These are phyloP conservation scores for Purpureocillium takamizusanense DNA, from an alignment of 2,329 filamentous ascomycete species.

Conservation along the genomic window DNA sequence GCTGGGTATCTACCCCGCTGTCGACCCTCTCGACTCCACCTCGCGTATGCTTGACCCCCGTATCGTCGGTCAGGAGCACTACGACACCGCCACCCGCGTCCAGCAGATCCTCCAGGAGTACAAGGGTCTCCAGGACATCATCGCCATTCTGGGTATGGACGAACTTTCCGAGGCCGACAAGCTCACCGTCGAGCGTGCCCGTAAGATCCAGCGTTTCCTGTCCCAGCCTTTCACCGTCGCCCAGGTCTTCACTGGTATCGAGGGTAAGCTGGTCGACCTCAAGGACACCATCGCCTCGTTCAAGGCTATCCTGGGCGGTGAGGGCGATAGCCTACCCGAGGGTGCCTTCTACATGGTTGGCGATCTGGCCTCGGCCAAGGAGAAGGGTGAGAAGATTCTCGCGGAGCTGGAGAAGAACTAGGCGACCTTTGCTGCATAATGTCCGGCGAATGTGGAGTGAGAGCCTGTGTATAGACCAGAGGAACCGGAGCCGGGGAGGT, in stretches of 20 bases:
- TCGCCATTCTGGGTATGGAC: conserved; percentile 99
- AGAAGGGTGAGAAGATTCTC: conserved; percentile 99
- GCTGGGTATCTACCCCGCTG: conserved; percentile 99
- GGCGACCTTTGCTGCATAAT: conserved; percentile 27
- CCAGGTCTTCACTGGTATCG: conserved; percentile 80
- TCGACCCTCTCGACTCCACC: conserved; percentile 99
- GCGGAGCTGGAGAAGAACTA: conserved; percentile 73
- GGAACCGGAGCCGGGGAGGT: conserved; percentile 39
- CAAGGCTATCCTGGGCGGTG: conserved; percentile 92
- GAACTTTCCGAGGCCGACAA: conserved; percentile 98
- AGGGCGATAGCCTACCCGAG: conserved; percentile 93
- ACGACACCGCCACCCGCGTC: conserved; percentile 85
- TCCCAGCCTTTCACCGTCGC: conserved; percentile 94
- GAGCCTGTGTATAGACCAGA: conserved; percentile 51
- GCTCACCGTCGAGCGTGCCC: conserved; percentile 99
- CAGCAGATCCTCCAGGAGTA: conserved; percentile 99
- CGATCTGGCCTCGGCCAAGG: conserved; percentile 83
- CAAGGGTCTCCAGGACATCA: conserved; percentile 99
- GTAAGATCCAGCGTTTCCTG: conserved; percentile 99
- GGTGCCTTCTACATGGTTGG: conserved; percentile 97
- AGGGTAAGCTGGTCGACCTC: conserved; percentile 93
- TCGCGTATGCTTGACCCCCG: conserved; percentile 99
- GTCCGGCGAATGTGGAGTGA: conserved; percentile 20
- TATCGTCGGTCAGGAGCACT: conserved; percentile 97
- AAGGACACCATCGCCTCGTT: conserved; percentile 98